phyloP scores from a whole-genome alignment of 2,329 filamentous ascomycete species.

The Paracamarosporium sp. region DNA sequence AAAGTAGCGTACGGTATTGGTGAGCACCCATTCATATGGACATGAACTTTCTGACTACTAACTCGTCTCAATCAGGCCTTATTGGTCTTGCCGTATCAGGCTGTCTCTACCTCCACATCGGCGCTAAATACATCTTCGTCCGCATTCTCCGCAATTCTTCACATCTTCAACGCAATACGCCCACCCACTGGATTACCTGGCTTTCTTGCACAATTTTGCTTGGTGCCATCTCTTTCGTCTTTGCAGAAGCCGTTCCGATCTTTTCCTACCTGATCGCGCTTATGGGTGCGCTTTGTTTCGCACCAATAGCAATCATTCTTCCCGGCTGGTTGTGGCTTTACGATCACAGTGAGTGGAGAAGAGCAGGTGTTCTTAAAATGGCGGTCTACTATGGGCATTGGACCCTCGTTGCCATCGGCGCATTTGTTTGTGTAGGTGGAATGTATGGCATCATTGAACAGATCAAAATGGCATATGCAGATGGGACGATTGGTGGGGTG shows the following conservation, averaged over 20 bases:
- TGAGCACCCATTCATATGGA: no score
- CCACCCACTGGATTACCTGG: slow-evolving; percentile 60
- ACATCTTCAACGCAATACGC: slow-evolving; percentile 60
- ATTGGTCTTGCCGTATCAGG: slow-evolving; percentile 61
- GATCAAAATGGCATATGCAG: slow-evolving; percentile 58
- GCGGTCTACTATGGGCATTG: slow-evolving; percentile 48
- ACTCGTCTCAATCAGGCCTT: slow-evolving; percentile 40
- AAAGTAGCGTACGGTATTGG: slow-evolving; percentile 68
- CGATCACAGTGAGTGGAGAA: slow-evolving; percentile 51
- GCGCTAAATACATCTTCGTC: slow-evolving; percentile 64
- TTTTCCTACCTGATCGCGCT: slow-evolving; percentile 59
- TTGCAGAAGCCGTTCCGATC: slow-evolving; percentile 59
- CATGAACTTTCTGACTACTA: no score
- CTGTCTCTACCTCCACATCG: slow-evolving; percentile 57
- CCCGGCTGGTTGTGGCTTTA: slow-evolving; percentile 59
- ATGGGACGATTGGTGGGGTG: slow-evolving; percentile 49
- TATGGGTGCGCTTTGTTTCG: slow-evolving; percentile 57
- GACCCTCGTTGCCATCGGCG: slow-evolving; percentile 50
- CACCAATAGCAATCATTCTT: slow-evolving; percentile 55
- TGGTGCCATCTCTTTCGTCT: slow-evolving; percentile 53
- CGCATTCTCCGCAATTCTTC: slow-evolving; percentile 58
- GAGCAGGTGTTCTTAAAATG: slow-evolving; percentile 39
- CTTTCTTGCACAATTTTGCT: slow-evolving; percentile 61
- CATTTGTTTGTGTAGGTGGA: slow-evolving; percentile 55
- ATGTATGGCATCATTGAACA: slow-evolving; percentile 56